Conservation (phyloP, 2,329 filamentous ascomycete genomes). For the Talaromyces rugulosus region DNA sequence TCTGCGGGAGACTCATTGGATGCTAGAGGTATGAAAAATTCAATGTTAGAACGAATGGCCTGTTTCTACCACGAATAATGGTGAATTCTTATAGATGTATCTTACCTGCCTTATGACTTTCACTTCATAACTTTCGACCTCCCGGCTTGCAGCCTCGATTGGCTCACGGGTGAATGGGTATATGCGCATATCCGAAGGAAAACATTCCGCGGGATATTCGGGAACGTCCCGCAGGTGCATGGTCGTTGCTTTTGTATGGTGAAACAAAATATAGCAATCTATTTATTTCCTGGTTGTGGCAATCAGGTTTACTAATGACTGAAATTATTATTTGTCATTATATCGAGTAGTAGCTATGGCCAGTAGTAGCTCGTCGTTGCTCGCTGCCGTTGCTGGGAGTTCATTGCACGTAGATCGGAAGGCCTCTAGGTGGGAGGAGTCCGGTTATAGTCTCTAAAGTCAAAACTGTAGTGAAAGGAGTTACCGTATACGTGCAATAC, state of each 20-base stretch:
- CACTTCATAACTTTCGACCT: too few species aligned
- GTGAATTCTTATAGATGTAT: neutral
- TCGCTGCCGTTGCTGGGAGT: too few species aligned
- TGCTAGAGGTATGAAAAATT: neutral
- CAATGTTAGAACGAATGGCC: neutral
- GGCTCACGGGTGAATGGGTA: neutral
- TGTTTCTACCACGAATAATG: neutral
- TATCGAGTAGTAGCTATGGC: too few species aligned
- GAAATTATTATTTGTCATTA: too few species aligned
- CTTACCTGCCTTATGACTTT: too few species aligned
- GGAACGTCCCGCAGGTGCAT: neutral
- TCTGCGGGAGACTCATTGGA: neutral
- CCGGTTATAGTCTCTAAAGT: neutral
- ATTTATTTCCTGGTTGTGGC: too few species aligned
- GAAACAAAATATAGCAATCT: too few species aligned
- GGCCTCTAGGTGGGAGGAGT: too few species aligned
- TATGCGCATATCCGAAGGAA: neutral
- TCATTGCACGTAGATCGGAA: too few species aligned
- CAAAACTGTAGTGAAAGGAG: neutral
- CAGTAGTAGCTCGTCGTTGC: too few species aligned
- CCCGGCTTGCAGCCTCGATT: neutral
- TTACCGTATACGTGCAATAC: neutral
- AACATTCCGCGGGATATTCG: neutral
- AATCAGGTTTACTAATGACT: too few species aligned
- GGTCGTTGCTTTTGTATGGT: too few species aligned